Percentiles rank a stretch among this genome's conserved stretches.
Evolutionary conservation across 116 monocot genomes (phyloP).

Genomic region (Trichopus zeylanicus): DNA sequence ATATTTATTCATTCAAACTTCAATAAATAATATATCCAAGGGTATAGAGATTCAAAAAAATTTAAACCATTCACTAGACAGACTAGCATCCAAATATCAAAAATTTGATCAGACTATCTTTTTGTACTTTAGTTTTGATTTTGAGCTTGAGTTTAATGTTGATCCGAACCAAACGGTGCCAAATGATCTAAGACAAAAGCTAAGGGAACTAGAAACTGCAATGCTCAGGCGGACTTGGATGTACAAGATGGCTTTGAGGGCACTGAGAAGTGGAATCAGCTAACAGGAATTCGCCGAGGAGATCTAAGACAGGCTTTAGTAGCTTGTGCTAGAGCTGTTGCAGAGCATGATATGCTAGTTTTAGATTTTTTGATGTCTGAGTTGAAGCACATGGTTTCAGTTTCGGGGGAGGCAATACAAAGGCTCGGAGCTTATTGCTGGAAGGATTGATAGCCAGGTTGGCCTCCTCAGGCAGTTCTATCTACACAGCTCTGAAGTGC

Average conservation of each 20-base stretch:
- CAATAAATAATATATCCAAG: too few species aligned
- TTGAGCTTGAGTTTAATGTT: too few species aligned
- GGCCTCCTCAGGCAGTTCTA: conserved; percentile 65
- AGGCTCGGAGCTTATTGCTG: conserved; percentile 77
- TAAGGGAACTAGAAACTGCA: conserved; percentile 61
- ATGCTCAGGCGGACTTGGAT: conserved; percentile 65
- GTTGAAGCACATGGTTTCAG: conserved; percentile 66
- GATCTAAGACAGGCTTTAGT: conserved; percentile 59
- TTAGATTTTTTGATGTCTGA: conserved; percentile 38
- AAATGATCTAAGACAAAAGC: conserved; percentile 37
- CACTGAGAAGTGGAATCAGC: conserved; percentile 21
- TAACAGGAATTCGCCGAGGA: conserved; percentile 39
- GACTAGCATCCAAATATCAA: too few species aligned
- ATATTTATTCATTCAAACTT: too few species aligned
- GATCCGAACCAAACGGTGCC: too few species aligned
- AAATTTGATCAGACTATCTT: too few species aligned
- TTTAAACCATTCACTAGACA: too few species aligned
- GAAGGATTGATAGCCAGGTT: conserved; percentile 78
- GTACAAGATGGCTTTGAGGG: conserved; percentile 27
- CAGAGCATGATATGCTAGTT: conserved; percentile 31
- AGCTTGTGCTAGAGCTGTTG: conserved; percentile 62
- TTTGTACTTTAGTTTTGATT: too few species aligned
- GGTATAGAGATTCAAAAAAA: too few species aligned
- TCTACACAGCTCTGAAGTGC: conserved; percentile 81
- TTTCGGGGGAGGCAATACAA: conserved; percentile 77